A percentile compares a stretch with the other conserved stretches of the same genome.
Conservation (phyloP, 2,329 filamentous ascomycete genomes). For the Penicillium griseofulvum region DNA sequence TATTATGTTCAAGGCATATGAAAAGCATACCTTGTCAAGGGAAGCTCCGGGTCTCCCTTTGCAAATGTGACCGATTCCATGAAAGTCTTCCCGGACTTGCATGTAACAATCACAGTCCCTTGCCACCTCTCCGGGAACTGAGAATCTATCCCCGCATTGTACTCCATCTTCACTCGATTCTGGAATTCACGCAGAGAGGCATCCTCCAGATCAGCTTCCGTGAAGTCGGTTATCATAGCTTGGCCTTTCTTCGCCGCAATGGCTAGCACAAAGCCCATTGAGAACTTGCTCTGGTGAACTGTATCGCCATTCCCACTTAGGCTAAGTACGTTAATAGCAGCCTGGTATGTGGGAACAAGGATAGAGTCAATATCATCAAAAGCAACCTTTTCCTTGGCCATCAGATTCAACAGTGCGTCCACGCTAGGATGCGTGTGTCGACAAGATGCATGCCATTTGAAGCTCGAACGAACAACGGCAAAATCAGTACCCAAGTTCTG, state of each 20-base stretch:
- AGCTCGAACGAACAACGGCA: constrained; percentile 30
- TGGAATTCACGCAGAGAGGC: constrained; percentile 25
- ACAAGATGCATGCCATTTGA: constrained; percentile 37
- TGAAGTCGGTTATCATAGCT: constrained; percentile 34
- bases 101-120: constrained; percentile 28
- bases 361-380: constrained; percentile 32
- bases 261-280: constrained; percentile 35
- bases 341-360: constrained; percentile 28
- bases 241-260: constrained; percentile 33
- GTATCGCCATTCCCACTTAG: constrained; percentile 30
- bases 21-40: constrained; percentile 26
- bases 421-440: constrained; percentile 34
- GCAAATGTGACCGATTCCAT: constrained; percentile 25
- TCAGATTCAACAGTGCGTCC: constrained; percentile 29
- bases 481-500: constrained; percentile 25
- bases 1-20: neutral
- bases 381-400: constrained; percentile 24
- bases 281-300: constrained; percentile 37
- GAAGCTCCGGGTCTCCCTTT: constrained; percentile 30
- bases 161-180: constrained; percentile 27
- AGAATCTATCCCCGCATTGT: constrained; percentile 27
- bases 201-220: constrained; percentile 27
- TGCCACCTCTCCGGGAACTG: constrained; percentile 30
- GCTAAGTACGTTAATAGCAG: constrained; percentile 31
- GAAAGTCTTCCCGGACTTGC: constrained; percentile 21